A percentile compares a stretch with the other conserved stretches of the same genome.
Evolutionary conservation across 2,329 filamentous ascomycete species (phyloP).

Genomic region (Botrytis fabae): DNA sequence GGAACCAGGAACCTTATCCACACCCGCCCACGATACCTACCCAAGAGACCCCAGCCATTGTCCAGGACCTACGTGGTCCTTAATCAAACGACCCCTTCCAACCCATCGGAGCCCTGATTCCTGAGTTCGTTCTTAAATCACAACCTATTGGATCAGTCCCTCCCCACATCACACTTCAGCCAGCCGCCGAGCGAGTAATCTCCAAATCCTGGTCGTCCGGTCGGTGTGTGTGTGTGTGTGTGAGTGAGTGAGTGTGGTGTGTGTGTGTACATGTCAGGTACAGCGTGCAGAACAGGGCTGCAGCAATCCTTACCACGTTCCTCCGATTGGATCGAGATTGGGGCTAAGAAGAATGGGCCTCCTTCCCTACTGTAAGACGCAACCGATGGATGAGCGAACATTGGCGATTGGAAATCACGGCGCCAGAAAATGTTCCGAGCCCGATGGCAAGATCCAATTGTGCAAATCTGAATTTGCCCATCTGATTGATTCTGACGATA

Average conservation of each 20-base stretch:
- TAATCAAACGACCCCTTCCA: neutral
- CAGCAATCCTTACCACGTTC: neutral
- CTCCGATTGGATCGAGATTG: conserved; percentile 1
- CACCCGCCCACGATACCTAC: neutral
- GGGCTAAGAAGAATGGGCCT: neutral
- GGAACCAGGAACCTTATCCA: neutral
- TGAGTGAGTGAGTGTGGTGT: too few species aligned
- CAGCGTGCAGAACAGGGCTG: neutral
- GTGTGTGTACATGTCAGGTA: neutral
- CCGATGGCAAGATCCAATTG: neutral
- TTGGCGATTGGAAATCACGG: neutral
- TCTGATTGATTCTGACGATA: neutral
- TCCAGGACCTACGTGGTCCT: conserved; percentile 9
- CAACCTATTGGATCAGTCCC: neutral
- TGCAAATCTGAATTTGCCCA: neutral
- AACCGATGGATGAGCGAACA: neutral
- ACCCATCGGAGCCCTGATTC: neutral
- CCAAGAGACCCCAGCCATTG: neutral
- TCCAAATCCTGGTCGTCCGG: neutral
- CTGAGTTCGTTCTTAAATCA: neutral
- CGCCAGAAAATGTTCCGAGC: neutral
- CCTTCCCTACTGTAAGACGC: neutral
- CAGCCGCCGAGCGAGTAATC: neutral
- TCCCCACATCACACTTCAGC: neutral
- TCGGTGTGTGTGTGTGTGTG: neutral